Base-by-base conservation (phyloP, 2,329 filamentous ascomycete genomes). In the Fusarium graminum region DNA sequence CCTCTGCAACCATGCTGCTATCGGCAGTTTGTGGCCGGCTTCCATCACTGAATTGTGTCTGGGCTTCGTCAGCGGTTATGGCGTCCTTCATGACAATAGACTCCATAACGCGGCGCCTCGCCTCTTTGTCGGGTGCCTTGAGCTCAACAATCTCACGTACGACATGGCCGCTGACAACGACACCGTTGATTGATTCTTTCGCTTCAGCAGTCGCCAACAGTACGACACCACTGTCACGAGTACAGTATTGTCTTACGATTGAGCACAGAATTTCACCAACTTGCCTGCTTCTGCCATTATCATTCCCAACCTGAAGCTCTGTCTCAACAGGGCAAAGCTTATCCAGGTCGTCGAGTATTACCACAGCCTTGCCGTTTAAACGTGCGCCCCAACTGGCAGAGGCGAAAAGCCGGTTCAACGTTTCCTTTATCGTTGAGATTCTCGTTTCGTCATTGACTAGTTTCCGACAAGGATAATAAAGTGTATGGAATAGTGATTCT, bases 271-370 rank as follows among this genome's bases (percentile, higher is more conserved):
- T 88, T 77, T 99, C 95, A 74, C 94, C 97, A 57, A 97, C 88
- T 72, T 98, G 94, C 32, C 93, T 88, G 75, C 94, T 98, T 65
- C 94, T 88, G 17, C 92, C 92, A 73, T 99, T 98, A 70, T 98
- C 93, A 60, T 93, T 94, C 63, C 93, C 93, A 6, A 97, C 92
- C 77, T 97, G 93, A 13, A 99, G 84, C 76, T 99, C 95, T 0
- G 94, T 97, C 78, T 99, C 96, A 1, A 90, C 90, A 0, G 95
- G 94, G 74, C 94, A 98, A 2, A 99, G 83, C 73, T 92, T 93
- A 78, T 99, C 95, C 8, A 99, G 80, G 73, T 99, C 95, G 74
- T 99, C 95, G 3, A 99, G 82, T 46, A 99, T 88, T 19, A 99
- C 92, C 4, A 98, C 76, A 0, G 94, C 87, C 64, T 88, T 90